A percentile compares a stretch with the other conserved stretches of the same genome.
phyloP scores from a whole-genome alignment of 306 rosid genomes.

The Vigna reflexopilosa region DNA sequence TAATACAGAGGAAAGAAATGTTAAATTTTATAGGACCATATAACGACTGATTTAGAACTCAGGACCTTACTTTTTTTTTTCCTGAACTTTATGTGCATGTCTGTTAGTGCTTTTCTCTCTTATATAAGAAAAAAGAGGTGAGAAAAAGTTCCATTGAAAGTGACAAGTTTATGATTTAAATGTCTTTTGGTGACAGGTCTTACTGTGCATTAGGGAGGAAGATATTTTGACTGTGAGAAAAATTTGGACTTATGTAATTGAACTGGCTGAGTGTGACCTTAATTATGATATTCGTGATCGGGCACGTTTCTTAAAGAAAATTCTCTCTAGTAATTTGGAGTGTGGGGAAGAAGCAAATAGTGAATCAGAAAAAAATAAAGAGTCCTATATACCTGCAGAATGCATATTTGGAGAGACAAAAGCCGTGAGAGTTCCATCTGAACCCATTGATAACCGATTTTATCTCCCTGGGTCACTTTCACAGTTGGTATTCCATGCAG shows the following conservation, averaged over 20 bases:
- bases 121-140: not conserved
- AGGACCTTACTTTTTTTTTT: constrained; percentile 22
- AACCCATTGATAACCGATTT: constrained; percentile 67
- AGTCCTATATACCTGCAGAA: constrained; percentile 61
- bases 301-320: constrained; percentile 68
- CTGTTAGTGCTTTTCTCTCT: constrained; percentile 7
- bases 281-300: constrained; percentile 92
- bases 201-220: constrained; percentile 60
- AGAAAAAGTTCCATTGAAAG: constrained; percentile 2
- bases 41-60: constrained; percentile 12
- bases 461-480: constrained; percentile 99
- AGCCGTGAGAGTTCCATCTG: constrained; percentile 52
- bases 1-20: not conserved
- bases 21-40: not conserved
- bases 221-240: constrained; percentile 56
- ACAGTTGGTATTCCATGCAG: constrained; percentile 95
- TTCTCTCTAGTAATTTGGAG: constrained; percentile 62
- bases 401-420: constrained; percentile 63
- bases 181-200: constrained; percentile 64
- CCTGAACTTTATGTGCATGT: constrained; percentile 22
- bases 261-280: constrained; percentile 81
- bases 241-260: constrained; percentile 72
- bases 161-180: constrained; percentile 29
- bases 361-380: constrained; percentile 52
- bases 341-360: constrained; percentile 49